Evolutionary conservation across 1,139 yeast species (phyloP), one percentile per base, ranked within the genome.

Genomic region (Casaregolazyma suthepensis): DNA sequence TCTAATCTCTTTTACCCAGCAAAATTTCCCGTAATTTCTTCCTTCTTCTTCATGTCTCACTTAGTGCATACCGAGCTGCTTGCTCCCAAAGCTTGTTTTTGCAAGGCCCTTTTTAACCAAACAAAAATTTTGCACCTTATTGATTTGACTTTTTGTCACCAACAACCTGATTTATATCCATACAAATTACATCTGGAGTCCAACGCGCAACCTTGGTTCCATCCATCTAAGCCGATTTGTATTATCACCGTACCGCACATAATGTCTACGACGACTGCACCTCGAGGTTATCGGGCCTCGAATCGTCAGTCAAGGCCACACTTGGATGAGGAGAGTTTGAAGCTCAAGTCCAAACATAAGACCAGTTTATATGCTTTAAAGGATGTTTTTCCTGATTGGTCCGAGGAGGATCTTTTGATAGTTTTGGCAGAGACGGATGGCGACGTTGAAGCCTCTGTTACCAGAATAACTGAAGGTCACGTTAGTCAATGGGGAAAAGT

Each of bases 361-460:
- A 67, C 70, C 57, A 77, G 79, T 62, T 75, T 89, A 63, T 72
- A 77, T 57, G 80, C 86, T 50, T 79, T 93, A 65, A 73, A 78
- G 54, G 98, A 93, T 70, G 77, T 93, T 77, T 91, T 93, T 75
- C 96, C 97, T 45, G 96, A 88, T 67, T 93, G 99, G 99, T 81
- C 88, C 55, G 76, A 80, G 52, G 96, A 87, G 46, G 99, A 93
- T 68, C 81, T 93, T 69, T 73, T 78, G 52, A 81, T 85, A 53
- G 83, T 89, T 56, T 81, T 91, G 61, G 76, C 77, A 56, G 98
- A 93, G 71, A 80, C 86, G 62, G 75, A 72, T 57, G 78, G 84
- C 61, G 90, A 87, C 66, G 76, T 89, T 61, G 95, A 87, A 66
- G 78, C 80, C 51, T 89, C 93, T 60, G 85, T 88, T 62, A 91